phyloP scores from a whole-genome alignment of 139 green algal genomes.

The Mesostigma viride region DNA sequence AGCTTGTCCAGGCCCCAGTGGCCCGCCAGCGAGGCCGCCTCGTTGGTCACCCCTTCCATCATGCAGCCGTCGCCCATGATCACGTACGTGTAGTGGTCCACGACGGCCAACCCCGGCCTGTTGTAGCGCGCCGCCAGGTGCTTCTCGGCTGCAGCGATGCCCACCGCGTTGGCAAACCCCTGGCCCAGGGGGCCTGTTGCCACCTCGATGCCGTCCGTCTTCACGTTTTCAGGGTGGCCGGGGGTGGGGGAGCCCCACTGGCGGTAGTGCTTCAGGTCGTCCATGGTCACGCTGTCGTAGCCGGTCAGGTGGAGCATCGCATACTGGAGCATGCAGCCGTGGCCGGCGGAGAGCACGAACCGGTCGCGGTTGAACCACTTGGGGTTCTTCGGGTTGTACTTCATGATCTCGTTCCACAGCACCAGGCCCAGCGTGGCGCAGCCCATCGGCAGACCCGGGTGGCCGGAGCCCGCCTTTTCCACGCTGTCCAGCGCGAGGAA shows the following conservation, averaged over 20 bases:
- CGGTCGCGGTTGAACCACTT: slow-evolving; percentile 88
- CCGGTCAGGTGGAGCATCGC: slow-evolving; percentile 84
- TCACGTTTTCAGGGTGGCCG: slow-evolving; percentile 96
- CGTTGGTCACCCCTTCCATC: slow-evolving; percentile 98
- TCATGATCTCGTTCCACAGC: slow-evolving; percentile 86
- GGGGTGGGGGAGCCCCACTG: slow-evolving; percentile 84
- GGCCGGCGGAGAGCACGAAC: slow-evolving; percentile 92
- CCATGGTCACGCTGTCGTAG: slow-evolving; percentile 76
- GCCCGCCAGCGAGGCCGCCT: slow-evolving; percentile 89
- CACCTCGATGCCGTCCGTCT: slow-evolving; percentile 88
- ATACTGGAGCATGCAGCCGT: slow-evolving; percentile 97
- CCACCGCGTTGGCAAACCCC: slow-evolving; percentile 93
- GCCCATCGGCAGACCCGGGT: slow-evolving; percentile 90
- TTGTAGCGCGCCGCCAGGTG: slow-evolving; percentile 97
- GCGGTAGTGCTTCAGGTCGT: slow-evolving; percentile 91
- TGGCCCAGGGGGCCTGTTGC: slow-evolving; percentile 95
- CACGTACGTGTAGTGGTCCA: slow-evolving; percentile 99
- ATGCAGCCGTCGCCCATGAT: slow-evolving; percentile 98
- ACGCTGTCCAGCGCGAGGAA: slow-evolving; percentile 44
- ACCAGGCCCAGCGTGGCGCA: slow-evolving; percentile 87
- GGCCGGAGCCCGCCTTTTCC: slow-evolving; percentile 69
- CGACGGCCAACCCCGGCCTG: slow-evolving; percentile 84
- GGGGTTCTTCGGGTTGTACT: slow-evolving; percentile 82
- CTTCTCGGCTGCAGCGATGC: slow-evolving; percentile 81
- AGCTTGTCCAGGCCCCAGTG: slow-evolving; percentile 99